A percentile compares a stretch with the other conserved stretches of the same genome.
phyloP scores from a whole-genome alignment of 345 rosid species.

The Carallia brachiata region DNA sequence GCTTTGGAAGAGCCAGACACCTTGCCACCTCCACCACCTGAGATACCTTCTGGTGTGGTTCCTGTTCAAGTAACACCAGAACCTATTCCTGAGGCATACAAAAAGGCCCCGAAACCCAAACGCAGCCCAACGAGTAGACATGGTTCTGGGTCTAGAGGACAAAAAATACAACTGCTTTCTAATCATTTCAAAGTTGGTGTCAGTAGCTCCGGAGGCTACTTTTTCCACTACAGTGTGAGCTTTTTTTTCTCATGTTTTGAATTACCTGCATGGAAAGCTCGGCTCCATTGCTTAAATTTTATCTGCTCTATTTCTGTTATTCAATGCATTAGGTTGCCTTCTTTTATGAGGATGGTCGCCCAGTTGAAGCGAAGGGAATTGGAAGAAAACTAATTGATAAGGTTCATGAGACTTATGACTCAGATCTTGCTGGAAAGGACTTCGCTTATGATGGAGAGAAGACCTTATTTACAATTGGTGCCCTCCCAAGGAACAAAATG shows the following conservation, averaged over 20 bases:
- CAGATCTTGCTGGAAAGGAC: conserved; percentile 22
- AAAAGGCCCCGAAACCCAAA: conserved; percentile 4
- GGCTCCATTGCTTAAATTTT: neutral
- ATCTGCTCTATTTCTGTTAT: neutral
- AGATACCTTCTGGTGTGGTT: conserved; percentile 14
- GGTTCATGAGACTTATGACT: conserved; percentile 22
- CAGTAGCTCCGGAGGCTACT: conserved; percentile 9
- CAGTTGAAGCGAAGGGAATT: conserved; percentile 23
- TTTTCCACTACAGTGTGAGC: conserved; percentile 24
- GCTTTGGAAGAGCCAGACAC: conserved; percentile 9
- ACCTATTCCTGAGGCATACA: neutral
- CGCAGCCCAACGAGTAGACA: conserved; percentile 21
- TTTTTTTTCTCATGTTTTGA: neutral
- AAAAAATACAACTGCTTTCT: conserved; percentile 14
- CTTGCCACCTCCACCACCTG: conserved; percentile 19
- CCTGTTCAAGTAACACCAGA: conserved; percentile 11
- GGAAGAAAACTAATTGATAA: conserved; percentile 25
- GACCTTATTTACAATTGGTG: conserved; percentile 22
- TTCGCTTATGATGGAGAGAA: conserved; percentile 36
- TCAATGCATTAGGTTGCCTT: conserved; percentile 18
- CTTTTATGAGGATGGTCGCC: conserved; percentile 17
- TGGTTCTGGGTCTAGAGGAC: conserved; percentile 24
- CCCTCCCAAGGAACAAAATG: conserved; percentile 21
- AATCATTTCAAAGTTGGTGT: conserved; percentile 27
- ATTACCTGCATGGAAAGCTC: neutral